Conservation (phyloP, 805 yeast genomes). For the Saturnispora besseyi region DNA sequence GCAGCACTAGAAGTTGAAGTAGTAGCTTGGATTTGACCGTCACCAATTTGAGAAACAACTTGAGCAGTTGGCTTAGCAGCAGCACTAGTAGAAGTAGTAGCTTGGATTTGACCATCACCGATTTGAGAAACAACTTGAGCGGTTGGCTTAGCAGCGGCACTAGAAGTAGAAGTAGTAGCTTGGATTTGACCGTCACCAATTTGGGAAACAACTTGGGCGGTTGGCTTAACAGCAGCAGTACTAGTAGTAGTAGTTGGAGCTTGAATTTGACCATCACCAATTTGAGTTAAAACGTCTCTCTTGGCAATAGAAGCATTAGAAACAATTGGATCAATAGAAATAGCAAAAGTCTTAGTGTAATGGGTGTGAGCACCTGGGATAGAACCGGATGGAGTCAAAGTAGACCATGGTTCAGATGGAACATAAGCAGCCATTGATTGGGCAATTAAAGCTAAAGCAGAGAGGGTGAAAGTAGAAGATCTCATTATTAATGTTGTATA, state of each 20-base stretch:
- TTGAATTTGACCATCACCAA: conserved; percentile 40
- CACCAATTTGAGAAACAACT: neutral
- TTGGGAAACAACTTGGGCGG: conserved; percentile 11
- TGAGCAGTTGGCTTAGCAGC: neutral
- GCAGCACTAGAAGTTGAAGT: neutral
- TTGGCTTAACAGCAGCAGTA: conserved; percentile 22
- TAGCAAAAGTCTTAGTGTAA: conserved; percentile 57
- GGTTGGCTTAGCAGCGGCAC: neutral
- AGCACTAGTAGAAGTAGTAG: neutral
- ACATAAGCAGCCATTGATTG: conserved; percentile 50
- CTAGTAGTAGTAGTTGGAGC: conserved; percentile 25
- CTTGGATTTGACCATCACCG: neutral
- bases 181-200: conserved; percentile 58
- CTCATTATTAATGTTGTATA: conserved; percentile 8
- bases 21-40: neutral
- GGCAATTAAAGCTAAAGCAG: conserved; percentile 36
- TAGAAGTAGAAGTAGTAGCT: conserved; percentile 31
- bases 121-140: neutral
- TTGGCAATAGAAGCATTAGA: conserved; percentile 14
- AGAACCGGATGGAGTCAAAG: conserved; percentile 54
- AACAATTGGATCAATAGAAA: conserved; percentile 51
- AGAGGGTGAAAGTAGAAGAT: conserved; percentile 15
- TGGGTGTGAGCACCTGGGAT: conserved; percentile 42
- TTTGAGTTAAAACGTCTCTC: conserved; percentile 28
- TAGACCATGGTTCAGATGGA: conserved; percentile 61